Conservation (phyloP, 257 asterid species). For the Agastache rugosa region DNA sequence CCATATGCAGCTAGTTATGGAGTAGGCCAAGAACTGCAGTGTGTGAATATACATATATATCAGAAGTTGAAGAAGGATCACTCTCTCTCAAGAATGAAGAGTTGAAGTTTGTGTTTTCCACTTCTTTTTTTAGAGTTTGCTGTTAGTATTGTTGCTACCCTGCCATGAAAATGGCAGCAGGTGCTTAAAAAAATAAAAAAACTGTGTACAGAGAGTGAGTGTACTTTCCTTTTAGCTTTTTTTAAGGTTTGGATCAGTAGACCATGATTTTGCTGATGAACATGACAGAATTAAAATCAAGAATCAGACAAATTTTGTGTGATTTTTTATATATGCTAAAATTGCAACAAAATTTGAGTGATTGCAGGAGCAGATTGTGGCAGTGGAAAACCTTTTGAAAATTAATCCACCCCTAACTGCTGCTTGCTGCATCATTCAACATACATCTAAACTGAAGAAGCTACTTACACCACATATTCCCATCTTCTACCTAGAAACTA, state of each 20-base stretch:
- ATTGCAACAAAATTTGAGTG: conserved; percentile 39
- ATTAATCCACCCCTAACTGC: conserved; percentile 55
- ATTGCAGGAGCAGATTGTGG: conserved; percentile 43
- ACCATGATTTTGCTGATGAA: background rate
- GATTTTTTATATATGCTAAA: conserved; percentile 35
- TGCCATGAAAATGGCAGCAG: conserved; percentile 23
- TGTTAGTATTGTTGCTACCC: conserved; percentile 27
- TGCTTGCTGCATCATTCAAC: conserved; percentile 29
- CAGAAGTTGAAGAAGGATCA: conserved; percentile 22
- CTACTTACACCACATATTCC: conserved; percentile 40
- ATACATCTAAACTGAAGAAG: conserved; percentile 28
- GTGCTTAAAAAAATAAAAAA: background rate
- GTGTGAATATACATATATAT: background rate
- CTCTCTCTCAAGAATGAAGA: background rate
- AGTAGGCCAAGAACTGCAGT: conserved; percentile 37
- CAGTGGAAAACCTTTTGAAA: conserved; percentile 65
- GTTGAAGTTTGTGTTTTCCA: background rate
- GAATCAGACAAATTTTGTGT: conserved; percentile 30
- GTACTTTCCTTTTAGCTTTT: background rate
- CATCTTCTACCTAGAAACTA: conserved; percentile 40
- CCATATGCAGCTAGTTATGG: conserved; percentile 89
- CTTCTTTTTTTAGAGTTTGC: background rate
- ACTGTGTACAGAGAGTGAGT: background rate
- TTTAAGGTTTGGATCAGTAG: background rate
- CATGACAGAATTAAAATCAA: background rate